Conservation (phyloP, 2,329 filamentous ascomycete genomes). For the Cordyceps fumosorosea region DNA sequence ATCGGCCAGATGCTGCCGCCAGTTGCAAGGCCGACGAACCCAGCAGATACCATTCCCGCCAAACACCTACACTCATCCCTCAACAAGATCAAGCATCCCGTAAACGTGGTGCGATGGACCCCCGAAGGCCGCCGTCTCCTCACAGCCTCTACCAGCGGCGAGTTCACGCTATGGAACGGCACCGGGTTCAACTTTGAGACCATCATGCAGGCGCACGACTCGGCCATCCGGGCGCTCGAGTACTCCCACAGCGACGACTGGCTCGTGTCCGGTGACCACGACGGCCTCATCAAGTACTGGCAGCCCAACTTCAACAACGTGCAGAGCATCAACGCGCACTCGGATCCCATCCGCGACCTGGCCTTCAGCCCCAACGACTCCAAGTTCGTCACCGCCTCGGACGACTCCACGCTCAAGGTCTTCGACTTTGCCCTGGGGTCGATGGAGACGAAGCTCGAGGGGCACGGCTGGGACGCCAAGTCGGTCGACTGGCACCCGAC, state of each 20-base stretch:
- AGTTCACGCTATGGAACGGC: conserved; percentile 98
- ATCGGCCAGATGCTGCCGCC: conserved; percentile 72
- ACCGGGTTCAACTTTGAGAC: conserved; percentile 99
- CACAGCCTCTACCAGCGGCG: conserved; percentile 91
- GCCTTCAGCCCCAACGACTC: conserved; percentile 90
- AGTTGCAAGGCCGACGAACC: conserved; percentile 62
- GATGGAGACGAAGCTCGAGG: conserved; percentile 76
- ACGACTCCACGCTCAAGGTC: conserved; percentile 89
- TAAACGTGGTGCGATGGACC: conserved; percentile 96
- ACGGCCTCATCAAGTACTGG: conserved; percentile 96
- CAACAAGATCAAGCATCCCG: conserved; percentile 95
- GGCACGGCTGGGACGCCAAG: conserved; percentile 98
- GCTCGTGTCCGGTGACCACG: conserved; percentile 92
- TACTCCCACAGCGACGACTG: conserved; percentile 97
- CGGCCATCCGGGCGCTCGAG: conserved; percentile 70
- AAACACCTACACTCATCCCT: conserved; percentile 96
- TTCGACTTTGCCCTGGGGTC: conserved; percentile 88
- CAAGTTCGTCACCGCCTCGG: conserved; percentile 93
- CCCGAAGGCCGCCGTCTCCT: conserved; percentile 87
- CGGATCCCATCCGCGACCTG: conserved; percentile 82
- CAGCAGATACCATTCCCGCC: conserved; percentile 84
- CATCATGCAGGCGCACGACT: conserved; percentile 96
- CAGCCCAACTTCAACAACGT: conserved; percentile 99
- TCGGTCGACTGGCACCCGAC: conserved; percentile 96
- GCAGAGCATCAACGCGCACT: conserved; percentile 85